Conservation (phyloP, 2,329 filamentous ascomycete species). For the Ceratocystiopsis brevicomis region DNA sequence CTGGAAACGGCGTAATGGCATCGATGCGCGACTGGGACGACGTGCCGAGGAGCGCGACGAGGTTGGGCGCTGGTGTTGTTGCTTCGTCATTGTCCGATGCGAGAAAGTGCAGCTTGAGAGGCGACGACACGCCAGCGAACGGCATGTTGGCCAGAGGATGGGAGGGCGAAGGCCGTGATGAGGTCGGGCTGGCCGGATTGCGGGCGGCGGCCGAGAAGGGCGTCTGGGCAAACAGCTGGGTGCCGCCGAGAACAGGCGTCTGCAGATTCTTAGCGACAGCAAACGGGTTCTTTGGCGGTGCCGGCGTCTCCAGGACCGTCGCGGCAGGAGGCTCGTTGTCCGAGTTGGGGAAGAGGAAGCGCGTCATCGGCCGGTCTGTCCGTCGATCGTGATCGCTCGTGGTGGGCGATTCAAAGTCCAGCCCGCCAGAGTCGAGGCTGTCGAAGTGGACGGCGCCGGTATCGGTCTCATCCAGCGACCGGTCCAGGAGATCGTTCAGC, state of each 20-base stretch:
- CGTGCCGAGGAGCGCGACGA: neutral
- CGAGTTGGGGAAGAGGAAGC: constrained; percentile 4
- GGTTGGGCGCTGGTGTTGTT: no score
- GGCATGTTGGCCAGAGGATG: constrained; percentile 26
- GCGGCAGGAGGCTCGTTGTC: neutral
- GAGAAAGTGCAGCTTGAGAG: constrained; percentile 25
- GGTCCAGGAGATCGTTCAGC: constrained; percentile 10
- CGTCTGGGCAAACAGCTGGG: constrained; percentile 37
- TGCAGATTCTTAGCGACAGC: constrained; percentile 14
- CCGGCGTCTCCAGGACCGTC: constrained; percentile 25
- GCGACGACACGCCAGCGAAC: constrained; percentile 25
- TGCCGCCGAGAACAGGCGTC: constrained; percentile 19
- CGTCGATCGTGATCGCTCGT: neutral
- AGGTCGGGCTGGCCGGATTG: constrained; percentile 33
- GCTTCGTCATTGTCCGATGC: neutral
- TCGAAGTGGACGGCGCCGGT: constrained; percentile 30
- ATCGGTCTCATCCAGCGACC: constrained; percentile 24
- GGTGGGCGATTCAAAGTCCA: constrained; percentile 18
- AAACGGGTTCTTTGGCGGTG: constrained; percentile 29
- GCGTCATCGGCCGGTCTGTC: neutral
- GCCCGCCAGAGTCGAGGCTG: constrained; percentile 17
- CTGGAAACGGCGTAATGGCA: constrained; percentile 1
- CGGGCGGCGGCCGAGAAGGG: constrained; percentile 34
- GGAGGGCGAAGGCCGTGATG: constrained; percentile 36
- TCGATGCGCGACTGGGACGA: constrained; percentile 3